These are phyloP conservation scores for Rhodofomes roseus DNA, from an alignment of 1,284 basidiomycete genomes.

Conservation along the genomic window DNA sequence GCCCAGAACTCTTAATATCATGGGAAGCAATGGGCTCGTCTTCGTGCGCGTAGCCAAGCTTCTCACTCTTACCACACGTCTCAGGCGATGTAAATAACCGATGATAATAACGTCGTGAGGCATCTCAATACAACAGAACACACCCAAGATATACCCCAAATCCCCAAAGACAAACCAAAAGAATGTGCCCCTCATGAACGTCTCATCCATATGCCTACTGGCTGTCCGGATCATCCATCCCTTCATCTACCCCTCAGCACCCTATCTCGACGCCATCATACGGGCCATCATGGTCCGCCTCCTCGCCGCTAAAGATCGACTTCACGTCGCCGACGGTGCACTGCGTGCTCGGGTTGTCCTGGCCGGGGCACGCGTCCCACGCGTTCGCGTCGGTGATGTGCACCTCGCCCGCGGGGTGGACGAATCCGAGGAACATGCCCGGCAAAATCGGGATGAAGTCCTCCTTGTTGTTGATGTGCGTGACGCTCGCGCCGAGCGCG, in stretches of 20 bases:
- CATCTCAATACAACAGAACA: not conserved
- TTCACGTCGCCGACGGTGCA: constrained; percentile 57
- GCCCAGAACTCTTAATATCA: too few relatives aligned
- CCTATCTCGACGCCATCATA: constrained; percentile 56
- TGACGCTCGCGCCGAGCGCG: constrained; percentile 35
- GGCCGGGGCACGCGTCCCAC: constrained; percentile 48
- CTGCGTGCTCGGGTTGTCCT: constrained; percentile 48
- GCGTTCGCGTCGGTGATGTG: constrained; percentile 47
- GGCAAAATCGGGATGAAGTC: constrained; percentile 31
- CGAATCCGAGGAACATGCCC: constrained; percentile 49
- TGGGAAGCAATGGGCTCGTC: too few relatives aligned
- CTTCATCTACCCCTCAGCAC: constrained; percentile 25
- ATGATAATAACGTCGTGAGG: not conserved
- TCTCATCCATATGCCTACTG: not conserved
- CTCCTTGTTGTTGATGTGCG: constrained; percentile 30
- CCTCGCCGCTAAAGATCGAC: constrained; percentile 40
- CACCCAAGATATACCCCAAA: not conserved
- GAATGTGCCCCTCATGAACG: too few relatives aligned
- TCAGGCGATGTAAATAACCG: not conserved
- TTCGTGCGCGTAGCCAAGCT: too few relatives aligned
- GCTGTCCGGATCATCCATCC: not conserved
- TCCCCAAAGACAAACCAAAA: not conserved
- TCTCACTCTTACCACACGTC: too few relatives aligned
- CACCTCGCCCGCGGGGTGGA: constrained; percentile 55
- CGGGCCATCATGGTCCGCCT: constrained; percentile 51